phyloP scores from a whole-genome alignment of 495 filamentous ascomycete genomes.

The Penicillium goetzii region DNA sequence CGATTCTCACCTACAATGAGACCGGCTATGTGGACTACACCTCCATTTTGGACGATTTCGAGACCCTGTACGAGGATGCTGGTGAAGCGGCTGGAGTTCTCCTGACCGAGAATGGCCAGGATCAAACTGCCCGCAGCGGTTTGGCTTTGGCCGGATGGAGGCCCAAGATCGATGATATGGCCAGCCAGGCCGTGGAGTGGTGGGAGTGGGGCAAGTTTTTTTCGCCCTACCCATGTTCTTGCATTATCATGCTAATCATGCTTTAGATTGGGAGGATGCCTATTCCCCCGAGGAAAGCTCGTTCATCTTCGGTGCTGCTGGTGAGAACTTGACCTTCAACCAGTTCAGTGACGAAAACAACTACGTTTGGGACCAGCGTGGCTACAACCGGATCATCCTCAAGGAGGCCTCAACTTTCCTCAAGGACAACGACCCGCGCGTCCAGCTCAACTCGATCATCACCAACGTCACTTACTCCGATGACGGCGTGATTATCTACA shows the following conservation, averaged over 20 bases:
- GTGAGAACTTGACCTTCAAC: slow-evolving; percentile 52
- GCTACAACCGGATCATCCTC: slow-evolving; percentile 66
- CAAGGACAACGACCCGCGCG: slow-evolving; percentile 55
- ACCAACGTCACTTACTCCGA: slow-evolving; percentile 60
- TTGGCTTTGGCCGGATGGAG: slow-evolving; percentile 67
- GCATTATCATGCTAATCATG: slow-evolving; percentile 23
- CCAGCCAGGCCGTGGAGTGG: slow-evolving; percentile 67
- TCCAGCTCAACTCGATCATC: slow-evolving; percentile 63
- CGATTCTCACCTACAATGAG: slow-evolving; percentile 28
- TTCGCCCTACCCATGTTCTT: background rate
- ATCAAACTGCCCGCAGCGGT: slow-evolving; percentile 63
- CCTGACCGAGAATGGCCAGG: slow-evolving; percentile 63
- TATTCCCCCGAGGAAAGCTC: slow-evolving; percentile 53
- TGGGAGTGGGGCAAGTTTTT: slow-evolving; percentile 52
- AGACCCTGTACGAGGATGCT: slow-evolving; percentile 13
- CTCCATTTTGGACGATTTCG: slow-evolving; percentile 18
- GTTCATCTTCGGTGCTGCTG: slow-evolving; percentile 47
- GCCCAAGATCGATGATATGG: slow-evolving; percentile 58
- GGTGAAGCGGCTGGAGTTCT: slow-evolving; percentile 30
- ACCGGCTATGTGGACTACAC: slow-evolving; percentile 24
- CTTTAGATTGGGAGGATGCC: slow-evolving; percentile 59
- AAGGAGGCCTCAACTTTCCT: slow-evolving; percentile 68
- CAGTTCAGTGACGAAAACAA: slow-evolving; percentile 63
- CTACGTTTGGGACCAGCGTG: slow-evolving; percentile 67
- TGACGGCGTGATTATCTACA: slow-evolving; percentile 60